Percentiles rank a stretch among this genome's conserved stretches.
Conservation (phyloP, 202 grass and related monocot genomes). For the Saccharum hybrid region DNA sequence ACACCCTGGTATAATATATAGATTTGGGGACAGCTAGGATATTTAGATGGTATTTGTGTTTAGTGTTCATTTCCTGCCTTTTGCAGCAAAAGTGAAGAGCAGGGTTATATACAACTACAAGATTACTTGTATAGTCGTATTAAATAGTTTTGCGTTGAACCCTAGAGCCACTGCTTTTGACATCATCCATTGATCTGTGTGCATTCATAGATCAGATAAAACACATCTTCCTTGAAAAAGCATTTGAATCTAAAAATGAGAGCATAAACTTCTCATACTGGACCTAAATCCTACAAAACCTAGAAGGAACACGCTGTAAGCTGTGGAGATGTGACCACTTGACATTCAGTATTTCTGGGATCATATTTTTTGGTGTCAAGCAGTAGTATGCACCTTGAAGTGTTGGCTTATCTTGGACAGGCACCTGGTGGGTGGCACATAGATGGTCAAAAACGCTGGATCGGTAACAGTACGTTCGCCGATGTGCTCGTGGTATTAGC, state of each 20-base stretch:
- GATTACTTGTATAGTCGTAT: background rate
- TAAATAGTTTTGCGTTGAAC: background rate
- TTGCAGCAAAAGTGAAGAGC: background rate
- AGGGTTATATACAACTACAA: background rate
- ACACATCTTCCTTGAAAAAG: background rate
- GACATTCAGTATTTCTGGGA: background rate
- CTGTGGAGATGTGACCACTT: background rate
- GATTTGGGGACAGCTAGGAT: background rate
- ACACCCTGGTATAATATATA: background rate
- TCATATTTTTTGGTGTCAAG: background rate
- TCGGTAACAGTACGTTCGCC: conserved; percentile 91
- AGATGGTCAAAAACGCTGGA: conserved; percentile 90
- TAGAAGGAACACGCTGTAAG: background rate
- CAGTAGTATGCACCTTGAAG: background rate
- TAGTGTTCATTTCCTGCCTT: background rate
- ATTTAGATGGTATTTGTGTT: background rate
- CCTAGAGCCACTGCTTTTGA: background rate
- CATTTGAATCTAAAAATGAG: background rate
- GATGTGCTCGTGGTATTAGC: conserved; percentile 84
- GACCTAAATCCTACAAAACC: conserved; percentile 2
- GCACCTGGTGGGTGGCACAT: conserved; percentile 78
- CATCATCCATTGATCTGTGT: background rate
- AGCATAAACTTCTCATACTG: background rate
- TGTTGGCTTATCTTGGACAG: conserved; percentile 46
- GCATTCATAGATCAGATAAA: background rate